Base-by-base conservation (phyloP, 2,329 filamentous ascomycete species). In the Atkinsonella hypoxylon region DNA sequence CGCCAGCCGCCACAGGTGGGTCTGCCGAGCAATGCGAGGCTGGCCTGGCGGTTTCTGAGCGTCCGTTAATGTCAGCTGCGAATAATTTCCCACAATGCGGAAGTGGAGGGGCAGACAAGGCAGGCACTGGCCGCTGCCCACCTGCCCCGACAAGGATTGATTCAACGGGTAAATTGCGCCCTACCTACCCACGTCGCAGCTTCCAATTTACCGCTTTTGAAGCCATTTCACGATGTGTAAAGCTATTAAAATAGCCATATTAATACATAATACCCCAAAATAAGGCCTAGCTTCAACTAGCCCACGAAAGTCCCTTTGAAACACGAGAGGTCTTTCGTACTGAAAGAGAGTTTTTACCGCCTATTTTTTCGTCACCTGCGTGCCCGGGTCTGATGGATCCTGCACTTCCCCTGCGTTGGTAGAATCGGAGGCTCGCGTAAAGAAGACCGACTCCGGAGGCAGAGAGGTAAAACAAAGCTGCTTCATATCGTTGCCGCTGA, bases 1-100 rank as follows among this genome's bases (percentile, higher is more conserved):
- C 49, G 49, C 45, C 49, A 51, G 45, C 39, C 49, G 40, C 48
- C 49, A 45, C 47, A 40, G 47, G 47, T 44, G 47, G 47, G 47
- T 44, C 40, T 49, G 30, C 47, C 47, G 40, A 44, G 47, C 17
- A 38, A 36, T 40, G 47, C 40, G 47, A 30, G 47, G 47, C 47
- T n/a, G 12, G 42, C 12, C 31, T 32, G 7, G 4, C 34, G 26
- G 4, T 36, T 12, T 12, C 7, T 15, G 32, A 36, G 32, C 31
- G 31, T 12, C 32, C 3, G 7, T 13, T 34, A 13, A 13, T 34
- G 32, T 13, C 32, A 34, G 32, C 42, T 26, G 40, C 18, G 7
- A 13, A 11, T 17, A 30, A 15, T 36, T 15, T 11, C 47, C 47
- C 44, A 42, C 46, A 31, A 41, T 48, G 36, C n/a, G 46, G 46